These are phyloP conservation scores for Podaxis pistillaris DNA, from an alignment of 768 basidiomycete genomes.

Conservation along the genomic window DNA sequence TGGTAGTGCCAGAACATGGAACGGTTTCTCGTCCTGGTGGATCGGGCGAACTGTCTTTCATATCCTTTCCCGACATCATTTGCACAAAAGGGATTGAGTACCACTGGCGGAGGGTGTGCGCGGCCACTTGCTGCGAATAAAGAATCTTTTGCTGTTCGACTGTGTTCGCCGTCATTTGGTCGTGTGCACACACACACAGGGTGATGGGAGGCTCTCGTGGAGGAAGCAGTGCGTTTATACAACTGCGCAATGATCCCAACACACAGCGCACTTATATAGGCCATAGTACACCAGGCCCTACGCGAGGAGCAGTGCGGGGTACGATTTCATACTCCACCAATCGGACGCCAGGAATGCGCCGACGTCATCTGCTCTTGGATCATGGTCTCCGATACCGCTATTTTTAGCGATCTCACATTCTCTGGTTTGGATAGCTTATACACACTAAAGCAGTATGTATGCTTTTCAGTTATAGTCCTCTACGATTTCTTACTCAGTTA, in stretches of 20 bases:
- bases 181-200: conserved; percentile 8
- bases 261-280: not conserved
- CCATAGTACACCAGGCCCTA: not conserved
- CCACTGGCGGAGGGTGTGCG: conserved; percentile 42
- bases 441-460: not conserved
- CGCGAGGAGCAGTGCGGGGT: conserved; percentile 11
- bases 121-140: conserved; percentile 41
- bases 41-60: not conserved
- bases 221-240: conserved; percentile 13
- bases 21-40: not conserved
- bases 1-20: not conserved
- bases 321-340: conserved; percentile 9
- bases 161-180: conserved; percentile 24
- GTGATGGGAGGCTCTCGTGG: conserved; percentile 9
- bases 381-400: not conserved
- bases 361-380: conserved; percentile 5
- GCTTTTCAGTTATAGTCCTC: not conserved
- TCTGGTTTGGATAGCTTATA: not conserved
- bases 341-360: not conserved
- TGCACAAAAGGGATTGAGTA: conserved; percentile 19
- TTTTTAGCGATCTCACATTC: not conserved
- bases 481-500: not conserved
- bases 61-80: not conserved
- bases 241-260: conserved; percentile 1
- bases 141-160: conserved; percentile 35